These are phyloP conservation scores for Aspergillus hiratsukae DNA, from an alignment of 2,329 filamentous ascomycete genomes.

Conservation along the genomic window DNA sequence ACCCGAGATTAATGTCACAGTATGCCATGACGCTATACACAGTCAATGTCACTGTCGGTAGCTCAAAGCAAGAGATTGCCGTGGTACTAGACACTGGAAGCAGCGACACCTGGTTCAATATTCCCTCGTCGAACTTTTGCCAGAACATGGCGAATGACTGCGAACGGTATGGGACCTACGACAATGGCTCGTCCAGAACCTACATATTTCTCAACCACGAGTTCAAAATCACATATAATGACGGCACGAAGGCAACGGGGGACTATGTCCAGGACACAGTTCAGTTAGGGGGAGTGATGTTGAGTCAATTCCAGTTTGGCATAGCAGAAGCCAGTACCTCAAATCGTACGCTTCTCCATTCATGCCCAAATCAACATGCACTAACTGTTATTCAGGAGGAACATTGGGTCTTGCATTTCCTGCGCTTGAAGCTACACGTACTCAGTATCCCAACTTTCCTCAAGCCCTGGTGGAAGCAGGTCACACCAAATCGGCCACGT, in stretches of 20 bases:
- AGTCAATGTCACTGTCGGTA: not conserved
- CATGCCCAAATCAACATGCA: too few relatives aligned
- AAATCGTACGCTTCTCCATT: not conserved
- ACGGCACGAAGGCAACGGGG: not conserved
- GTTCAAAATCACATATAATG: not conserved
- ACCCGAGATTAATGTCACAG: not conserved
- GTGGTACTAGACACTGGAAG: not conserved
- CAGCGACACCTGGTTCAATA: not conserved
- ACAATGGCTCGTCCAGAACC: not conserved
- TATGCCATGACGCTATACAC: not conserved
- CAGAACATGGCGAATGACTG: not conserved
- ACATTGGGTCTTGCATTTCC: not conserved
- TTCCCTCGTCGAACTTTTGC: not conserved
- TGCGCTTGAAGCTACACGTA: not conserved
- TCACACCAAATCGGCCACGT: not conserved
- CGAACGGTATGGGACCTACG: not conserved
- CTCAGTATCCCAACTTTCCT: not conserved
- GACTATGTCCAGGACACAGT: not conserved
- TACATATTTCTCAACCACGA: not conserved
- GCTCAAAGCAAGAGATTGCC: not conserved
- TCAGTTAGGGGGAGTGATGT: not conserved
- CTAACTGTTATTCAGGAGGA: not conserved
- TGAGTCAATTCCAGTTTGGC: not conserved
- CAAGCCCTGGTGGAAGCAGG: not conserved
- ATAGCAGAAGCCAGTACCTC: not conserved